Base-by-base conservation (phyloP, 345 rosid species). In the Citrus unshiu region DNA sequence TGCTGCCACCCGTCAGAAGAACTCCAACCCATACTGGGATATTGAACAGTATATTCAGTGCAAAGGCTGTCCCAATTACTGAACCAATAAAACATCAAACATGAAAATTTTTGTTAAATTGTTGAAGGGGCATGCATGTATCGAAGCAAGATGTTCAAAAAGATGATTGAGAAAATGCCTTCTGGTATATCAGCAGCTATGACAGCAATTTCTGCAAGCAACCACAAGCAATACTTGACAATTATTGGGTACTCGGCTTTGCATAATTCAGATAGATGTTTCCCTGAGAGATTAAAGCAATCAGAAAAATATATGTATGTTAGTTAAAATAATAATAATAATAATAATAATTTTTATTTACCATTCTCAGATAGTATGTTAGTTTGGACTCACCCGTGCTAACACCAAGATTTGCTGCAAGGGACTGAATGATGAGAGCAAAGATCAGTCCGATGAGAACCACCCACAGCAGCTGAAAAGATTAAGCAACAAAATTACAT, bases 141-240 rank as follows among this genome's bases (percentile, higher is more conserved):
- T 10, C 22, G 2, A 4, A 43, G 30, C 46, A 46, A 70, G 8
- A 46, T 14, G 12, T 14, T 5, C 29, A 25, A 62, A 25, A 27
- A 62, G 19, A 62, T 27, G 34, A 12, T 10, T 27, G 34, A 27
- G 66, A 62, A 62, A 13, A 59, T 61, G 80, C 97, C 93, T 92
- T 92, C 97, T 2, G 97, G 94, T 6, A 92, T 89, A 62, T 92
- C 97, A 25, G 97, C 94, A 60, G 93, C 93, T 35, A 91, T 92
- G 65, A 91, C 94, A 7, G 93, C 86, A 4, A 84, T 1, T 72
- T 91, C 97, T 9, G 97, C 94, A 0, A 87, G 90, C 73, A 89
- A 61, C 93, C 97, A 92, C 4, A 92, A 83, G 61, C 92, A 88
- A 25, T 81, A 84, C 61, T 87, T 91, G 9, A 91, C 86, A 61